These are phyloP conservation scores for Agastache rugosa DNA, from an alignment of 257 asterid genomes.

Conservation along the genomic window DNA sequence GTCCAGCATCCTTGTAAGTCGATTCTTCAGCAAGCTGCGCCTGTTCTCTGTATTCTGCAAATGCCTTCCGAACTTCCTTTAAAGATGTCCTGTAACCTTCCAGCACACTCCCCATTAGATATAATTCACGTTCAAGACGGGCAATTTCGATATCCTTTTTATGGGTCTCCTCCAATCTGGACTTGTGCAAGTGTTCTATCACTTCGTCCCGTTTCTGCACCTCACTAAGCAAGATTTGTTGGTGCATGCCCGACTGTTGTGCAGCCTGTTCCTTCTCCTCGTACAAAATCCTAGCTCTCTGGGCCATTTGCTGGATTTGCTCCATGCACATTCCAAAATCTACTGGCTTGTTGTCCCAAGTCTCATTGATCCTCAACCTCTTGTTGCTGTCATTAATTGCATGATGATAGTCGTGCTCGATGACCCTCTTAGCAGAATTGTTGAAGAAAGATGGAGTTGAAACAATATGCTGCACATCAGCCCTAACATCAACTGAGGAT, in stretches of 20 bases:
- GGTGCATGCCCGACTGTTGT: constrained; percentile 47
- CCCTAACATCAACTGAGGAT: constrained; percentile 49
- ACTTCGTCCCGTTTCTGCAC: constrained; percentile 65
- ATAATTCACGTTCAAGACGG: constrained; percentile 75
- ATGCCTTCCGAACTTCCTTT: constrained; percentile 64
- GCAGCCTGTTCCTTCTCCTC: constrained; percentile 60
- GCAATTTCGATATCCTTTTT: constrained; percentile 57
- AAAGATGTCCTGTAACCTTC: constrained; percentile 77
- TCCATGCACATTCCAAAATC: constrained; percentile 71
- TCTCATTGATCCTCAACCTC: constrained; percentile 63
- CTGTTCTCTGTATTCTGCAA: constrained; percentile 67
- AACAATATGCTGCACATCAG: constrained; percentile 49
- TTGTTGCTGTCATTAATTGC: constrained; percentile 53
- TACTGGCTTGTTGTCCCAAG: constrained; percentile 54
- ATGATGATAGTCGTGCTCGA: constrained; percentile 58
- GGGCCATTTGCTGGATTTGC: constrained; percentile 53
- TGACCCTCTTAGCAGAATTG: constrained; percentile 64
- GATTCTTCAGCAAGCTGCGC: constrained; percentile 72
- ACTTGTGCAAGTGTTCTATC: constrained; percentile 61
- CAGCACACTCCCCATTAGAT: constrained; percentile 61
- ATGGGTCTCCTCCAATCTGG: constrained; percentile 58
- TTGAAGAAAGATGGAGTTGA: constrained; percentile 52
- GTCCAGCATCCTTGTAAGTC: constrained; percentile 71
- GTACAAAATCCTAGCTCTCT: constrained; percentile 49
- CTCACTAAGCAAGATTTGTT: constrained; percentile 64